A percentile compares a stretch with the other conserved stretches of the same genome.
Conservation (phyloP, 1,284 basidiomycete species). For the Ceratobasidium papillatum region DNA sequence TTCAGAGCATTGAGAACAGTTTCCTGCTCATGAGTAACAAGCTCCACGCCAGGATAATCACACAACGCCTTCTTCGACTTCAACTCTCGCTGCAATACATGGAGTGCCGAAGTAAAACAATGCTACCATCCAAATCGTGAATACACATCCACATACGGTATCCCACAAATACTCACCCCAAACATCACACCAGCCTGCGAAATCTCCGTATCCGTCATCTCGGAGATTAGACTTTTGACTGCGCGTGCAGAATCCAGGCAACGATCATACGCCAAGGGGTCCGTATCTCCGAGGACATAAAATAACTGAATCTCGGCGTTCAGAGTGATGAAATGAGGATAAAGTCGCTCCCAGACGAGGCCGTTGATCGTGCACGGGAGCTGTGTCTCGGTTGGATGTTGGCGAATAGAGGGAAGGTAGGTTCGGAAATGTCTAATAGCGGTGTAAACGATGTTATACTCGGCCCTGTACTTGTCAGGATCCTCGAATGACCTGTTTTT, state of each 20-base stretch:
- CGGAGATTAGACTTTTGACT: not conserved
- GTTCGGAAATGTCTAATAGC: constrained; percentile 22
- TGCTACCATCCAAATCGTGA: not conserved
- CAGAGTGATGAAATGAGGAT: constrained; percentile 21
- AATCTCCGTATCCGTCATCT: constrained; percentile 15
- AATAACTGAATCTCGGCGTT: constrained; percentile 29
- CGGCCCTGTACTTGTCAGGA: constrained; percentile 18
- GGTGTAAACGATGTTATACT: constrained; percentile 4
- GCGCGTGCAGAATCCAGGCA: constrained; percentile 15
- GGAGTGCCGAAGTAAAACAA: constrained; percentile 16
- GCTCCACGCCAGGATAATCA: constrained; percentile 10
- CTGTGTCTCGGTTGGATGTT: not conserved
- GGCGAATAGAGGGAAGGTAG: constrained; percentile 4
- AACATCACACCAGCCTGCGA: constrained; percentile 20
- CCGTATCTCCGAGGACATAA: constrained; percentile 16
- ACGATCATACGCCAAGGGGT: not conserved
- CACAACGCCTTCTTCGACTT: not conserved
- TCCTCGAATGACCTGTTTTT: not conserved
- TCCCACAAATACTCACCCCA: not conserved
- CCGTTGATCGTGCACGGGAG: constrained; percentile 5
- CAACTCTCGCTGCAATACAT: constrained; percentile 10
- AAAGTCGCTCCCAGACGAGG: constrained; percentile 24
- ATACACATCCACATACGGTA: not conserved
- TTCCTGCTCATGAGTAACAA: not conserved
- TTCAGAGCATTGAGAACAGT: not conserved